Conservation (phyloP, 352 stramenopile genomes). For the Phytophthora idaei region DNA sequence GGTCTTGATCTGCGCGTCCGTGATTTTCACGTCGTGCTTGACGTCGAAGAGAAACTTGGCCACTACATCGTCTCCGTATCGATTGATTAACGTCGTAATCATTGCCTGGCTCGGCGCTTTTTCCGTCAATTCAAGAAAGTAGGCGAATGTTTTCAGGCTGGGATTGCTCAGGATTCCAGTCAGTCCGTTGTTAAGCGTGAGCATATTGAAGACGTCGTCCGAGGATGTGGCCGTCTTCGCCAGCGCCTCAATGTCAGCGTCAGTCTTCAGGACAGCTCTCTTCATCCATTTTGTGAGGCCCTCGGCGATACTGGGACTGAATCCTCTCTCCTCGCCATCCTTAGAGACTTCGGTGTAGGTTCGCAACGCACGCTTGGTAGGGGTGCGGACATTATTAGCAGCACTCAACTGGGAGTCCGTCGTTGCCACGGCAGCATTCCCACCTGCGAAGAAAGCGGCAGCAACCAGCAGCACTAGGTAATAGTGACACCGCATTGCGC, state of each 20-base stretch:
- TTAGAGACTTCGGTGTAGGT: background rate
- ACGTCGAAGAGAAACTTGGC: background rate
- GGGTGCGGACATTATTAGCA: background rate
- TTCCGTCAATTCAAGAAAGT: background rate
- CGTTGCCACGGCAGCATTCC: background rate
- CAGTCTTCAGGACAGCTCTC: background rate
- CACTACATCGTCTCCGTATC: conserved; percentile 2
- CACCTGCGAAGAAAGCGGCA: background rate
- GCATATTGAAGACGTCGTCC: background rate
- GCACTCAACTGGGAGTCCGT: background rate
- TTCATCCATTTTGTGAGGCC: background rate
- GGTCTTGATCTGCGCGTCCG: background rate
- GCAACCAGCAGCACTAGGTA: background rate
- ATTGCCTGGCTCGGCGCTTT: background rate
- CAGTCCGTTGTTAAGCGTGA: conserved; percentile 9
- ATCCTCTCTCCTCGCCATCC: conserved; percentile 4
- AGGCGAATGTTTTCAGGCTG: background rate
- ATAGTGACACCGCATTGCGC: background rate
- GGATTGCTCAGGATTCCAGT: background rate
- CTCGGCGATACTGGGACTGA: background rate
- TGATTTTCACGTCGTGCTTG: background rate
- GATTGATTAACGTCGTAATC: background rate
- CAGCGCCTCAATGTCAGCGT: background rate
- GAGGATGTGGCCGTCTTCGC: background rate
- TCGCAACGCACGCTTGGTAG: background rate